Evolutionary conservation across 805 yeast genomes (phyloP), one percentile per base, ranked within the genome.

Genomic region (Saccharomycopsis sp.): DNA sequence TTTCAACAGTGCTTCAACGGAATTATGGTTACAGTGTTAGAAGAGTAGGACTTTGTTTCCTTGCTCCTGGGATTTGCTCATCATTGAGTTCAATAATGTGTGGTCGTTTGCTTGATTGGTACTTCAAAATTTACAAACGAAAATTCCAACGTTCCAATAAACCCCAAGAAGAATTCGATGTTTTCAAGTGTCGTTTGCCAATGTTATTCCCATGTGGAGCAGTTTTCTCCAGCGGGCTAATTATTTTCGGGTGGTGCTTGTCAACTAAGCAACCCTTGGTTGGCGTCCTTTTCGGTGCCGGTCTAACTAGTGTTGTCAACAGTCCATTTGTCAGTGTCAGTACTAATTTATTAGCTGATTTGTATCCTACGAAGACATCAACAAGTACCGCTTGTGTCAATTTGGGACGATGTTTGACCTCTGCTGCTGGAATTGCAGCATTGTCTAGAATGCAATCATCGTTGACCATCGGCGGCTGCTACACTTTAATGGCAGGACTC

Each of bases 171-270:
- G 38, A 21, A 27, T 40, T 44, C 19, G 26, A 40, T 22, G 17
- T 40, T 13, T 48, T 44, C 38, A 17, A 28, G n/a, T 35, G 45
- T 31, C 41, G 51, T 20, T 16, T 48, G 19, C 13, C 37, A 4
- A 29, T 48, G 16, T 20, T 48, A 7, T 48, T 36, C 31, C 51
- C 51, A 13, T 40, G 44, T 20, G 16, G 39, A 2, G 4, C 26
- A 21, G 17, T 35, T 7, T 44, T 41, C 22, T 38, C 35, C 72
- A 3, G 52, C 60, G 22, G 67, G 67, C 0, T 68, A 72, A 48
- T 80, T 1, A 61, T 77, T 22, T 83, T 73, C 59, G 95, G 94
- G 1, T 86, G 95, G 95, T 75, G 86, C 49, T 55, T 85, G 11
- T 66, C 74, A 28, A 40, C 17, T 7, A 14, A 41, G 19, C 34